A percentile compares a stretch with the other conserved stretches of the same genome.
These are phyloP conservation scores for Plasmodium gallinaceum DNA, from an alignment of 169 alveolate genomes.

Conservation along the genomic window DNA sequence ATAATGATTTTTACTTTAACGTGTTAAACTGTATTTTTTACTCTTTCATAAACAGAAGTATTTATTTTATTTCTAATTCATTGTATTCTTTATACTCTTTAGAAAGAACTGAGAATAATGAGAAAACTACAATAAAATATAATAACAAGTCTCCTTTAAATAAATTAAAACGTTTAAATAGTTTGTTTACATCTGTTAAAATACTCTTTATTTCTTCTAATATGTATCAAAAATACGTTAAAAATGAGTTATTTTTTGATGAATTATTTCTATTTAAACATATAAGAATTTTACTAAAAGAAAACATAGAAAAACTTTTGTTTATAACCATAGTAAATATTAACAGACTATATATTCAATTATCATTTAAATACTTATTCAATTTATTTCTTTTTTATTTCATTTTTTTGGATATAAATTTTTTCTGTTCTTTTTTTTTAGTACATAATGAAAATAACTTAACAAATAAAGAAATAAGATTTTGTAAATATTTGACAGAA, in stretches of 20 bases:
- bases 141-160: background rate
- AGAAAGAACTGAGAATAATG: background rate
- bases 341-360: constrained; percentile 1
- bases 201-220: background rate
- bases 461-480: background rate
- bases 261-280: constrained; percentile 11
- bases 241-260: background rate
- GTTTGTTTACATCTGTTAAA: background rate
- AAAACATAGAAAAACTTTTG: constrained; percentile 22
- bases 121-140: background rate
- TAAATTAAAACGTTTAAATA: no score
- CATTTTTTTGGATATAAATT: constrained; percentile 25
- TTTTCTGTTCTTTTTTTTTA: background rate
- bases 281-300: constrained; percentile 8
- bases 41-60: constrained; percentile 10
- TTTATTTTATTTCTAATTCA: background rate
- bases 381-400: constrained; percentile 54
- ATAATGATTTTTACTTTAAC: constrained; percentile 31
- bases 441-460: background rate
- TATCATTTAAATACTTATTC: constrained; percentile 39
- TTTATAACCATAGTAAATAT: constrained; percentile 33
- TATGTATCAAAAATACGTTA: background rate
- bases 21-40: constrained; percentile 16
- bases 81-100: background rate
- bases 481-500: background rate